A percentile compares a stretch with the other conserved stretches of the same genome.
Evolutionary conservation across 495 filamentous ascomycete species (phyloP).

Genomic region (Trypethelium eluteriae): DNA sequence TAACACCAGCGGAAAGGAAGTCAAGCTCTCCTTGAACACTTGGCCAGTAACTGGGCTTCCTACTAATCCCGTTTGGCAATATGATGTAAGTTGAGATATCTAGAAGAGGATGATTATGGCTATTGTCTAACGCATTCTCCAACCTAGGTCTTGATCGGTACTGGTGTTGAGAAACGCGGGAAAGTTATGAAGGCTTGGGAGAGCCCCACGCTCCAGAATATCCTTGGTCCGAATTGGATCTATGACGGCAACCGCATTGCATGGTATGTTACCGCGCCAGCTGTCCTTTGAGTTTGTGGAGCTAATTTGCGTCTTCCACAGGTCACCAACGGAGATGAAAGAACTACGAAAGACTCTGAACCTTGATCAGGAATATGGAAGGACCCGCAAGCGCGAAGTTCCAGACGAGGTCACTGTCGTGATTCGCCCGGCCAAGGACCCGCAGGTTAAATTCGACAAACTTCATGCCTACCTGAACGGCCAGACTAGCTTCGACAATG

Average conservation of each 20-base stretch:
- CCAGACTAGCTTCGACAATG: conserved; percentile 49
- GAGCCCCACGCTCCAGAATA: conserved; percentile 47
- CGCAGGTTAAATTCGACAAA: conserved; percentile 51
- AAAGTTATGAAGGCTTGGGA: conserved; percentile 69
- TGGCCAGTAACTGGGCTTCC: conserved; percentile 54
- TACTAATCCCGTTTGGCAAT: conserved; percentile 59
- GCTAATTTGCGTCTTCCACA: conserved; percentile 7
- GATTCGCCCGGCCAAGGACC: conserved; percentile 48
- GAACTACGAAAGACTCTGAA: conserved; percentile 50
- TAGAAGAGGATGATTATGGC: too few relatives aligned
- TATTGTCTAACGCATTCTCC: background rate
- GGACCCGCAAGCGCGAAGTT: conserved; percentile 43
- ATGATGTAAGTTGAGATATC: conserved; percentile 61
- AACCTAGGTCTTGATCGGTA: conserved; percentile 53
- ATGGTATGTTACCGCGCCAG: conserved; percentile 51
- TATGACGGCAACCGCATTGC: conserved; percentile 73
- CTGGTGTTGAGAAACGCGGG: conserved; percentile 51
- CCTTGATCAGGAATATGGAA: conserved; percentile 45
- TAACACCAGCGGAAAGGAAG: conserved; percentile 42
- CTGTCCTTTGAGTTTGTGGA: conserved; percentile 33
- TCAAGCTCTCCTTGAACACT: conserved; percentile 62
- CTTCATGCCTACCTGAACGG: conserved; percentile 59
- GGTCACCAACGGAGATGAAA: conserved; percentile 30
- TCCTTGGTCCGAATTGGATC: conserved; percentile 52
- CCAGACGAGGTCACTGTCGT: conserved; percentile 32